Evolutionary conservation across 2,329 filamentous ascomycete species (phyloP).

Genomic region (Colletotrichum karsti): DNA sequence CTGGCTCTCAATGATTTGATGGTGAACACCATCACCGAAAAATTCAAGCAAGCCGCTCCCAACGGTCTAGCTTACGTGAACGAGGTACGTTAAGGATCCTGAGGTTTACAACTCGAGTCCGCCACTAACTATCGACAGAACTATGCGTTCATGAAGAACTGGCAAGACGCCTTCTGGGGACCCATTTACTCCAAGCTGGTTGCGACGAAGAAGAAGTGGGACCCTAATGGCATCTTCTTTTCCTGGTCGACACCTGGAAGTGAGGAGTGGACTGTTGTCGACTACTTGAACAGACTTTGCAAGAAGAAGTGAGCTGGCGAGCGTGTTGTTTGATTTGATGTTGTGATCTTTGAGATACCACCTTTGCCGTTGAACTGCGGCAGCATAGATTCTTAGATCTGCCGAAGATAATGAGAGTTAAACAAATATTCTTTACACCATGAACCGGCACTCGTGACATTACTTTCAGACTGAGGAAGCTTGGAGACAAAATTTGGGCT

Average conservation of each 20-base stretch:
- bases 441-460: too few species aligned
- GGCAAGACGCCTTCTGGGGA: slow-evolving; percentile 30
- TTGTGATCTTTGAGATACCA: slow-evolving; percentile 2
- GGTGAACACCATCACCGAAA: slow-evolving; percentile 28
- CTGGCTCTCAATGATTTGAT: slow-evolving; percentile 23
- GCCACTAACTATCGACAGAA: slow-evolving; percentile 21
- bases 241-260: slow-evolving; percentile 28
- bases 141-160: slow-evolving; percentile 28
- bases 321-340: background rate
- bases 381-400: slow-evolving; percentile 4
- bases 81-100: slow-evolving; percentile 24
- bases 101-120: too few species aligned
- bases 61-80: slow-evolving; percentile 25
- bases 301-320: slow-evolving; percentile 10
- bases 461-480: background rate
- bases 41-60: slow-evolving; percentile 22
- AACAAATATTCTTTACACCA: too few species aligned
- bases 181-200: slow-evolving; percentile 37
- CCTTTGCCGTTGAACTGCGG: background rate
- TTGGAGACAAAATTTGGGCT: background rate
- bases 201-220: slow-evolving; percentile 60
- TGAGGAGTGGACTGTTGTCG: slow-evolving; percentile 25
- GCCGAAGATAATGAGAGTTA: background rate
- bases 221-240: slow-evolving; percentile 55
- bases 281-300: slow-evolving; percentile 28